Base-by-base conservation (phyloP, 2,329 filamentous ascomycete species). In the Ceratocystis ficicola region DNA sequence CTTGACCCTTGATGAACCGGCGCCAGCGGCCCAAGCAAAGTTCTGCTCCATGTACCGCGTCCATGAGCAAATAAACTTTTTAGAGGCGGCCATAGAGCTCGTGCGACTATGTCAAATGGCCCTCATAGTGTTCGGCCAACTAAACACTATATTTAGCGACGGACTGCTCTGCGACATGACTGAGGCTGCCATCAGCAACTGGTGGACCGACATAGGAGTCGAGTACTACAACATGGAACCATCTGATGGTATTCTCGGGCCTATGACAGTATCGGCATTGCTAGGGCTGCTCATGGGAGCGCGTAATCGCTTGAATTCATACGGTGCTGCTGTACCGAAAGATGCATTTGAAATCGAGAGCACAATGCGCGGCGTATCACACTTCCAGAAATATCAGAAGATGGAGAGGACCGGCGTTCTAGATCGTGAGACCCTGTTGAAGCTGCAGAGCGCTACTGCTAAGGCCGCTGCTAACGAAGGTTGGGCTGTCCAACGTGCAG, bases 171-270 rank as follows among this genome's bases (percentile, higher is more conserved):
- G 94, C 74, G 94, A 99, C 76, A 81, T 94, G 55, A 97, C 94
- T 0, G 94, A 99, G 74, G 86, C 83, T 68, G 90, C 92, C 1
- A 85, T 97, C 71, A 87, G 86, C 68, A 89, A 96, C 74, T 99
- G 94, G 94, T 97, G 94, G 94, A 86, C 89, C 1, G 90, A 96
- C 71, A 87, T 96, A 68, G 94, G 94, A 1, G 87, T 86, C 0
- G 93, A 97, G 70, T 87, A 94, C 72, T 96, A 93, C 78, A 95
- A 93, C 65, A 84, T 91, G 44, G 94, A 97, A 74, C 93, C 94
- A 1, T 88, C 88, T 8, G 94, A 99, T 75, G 93, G 93, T 12
- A 91, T 95, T 25, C 78, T 99, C 1, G 94, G 94, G 0, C 92
- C 94, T 1, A 95, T 90, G 0, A 96, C 92, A 0, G 91, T 97